These are phyloP conservation scores for Blastobotrys mokoenaii DNA, from an alignment of 805 yeast genomes.

Conservation along the genomic window DNA sequence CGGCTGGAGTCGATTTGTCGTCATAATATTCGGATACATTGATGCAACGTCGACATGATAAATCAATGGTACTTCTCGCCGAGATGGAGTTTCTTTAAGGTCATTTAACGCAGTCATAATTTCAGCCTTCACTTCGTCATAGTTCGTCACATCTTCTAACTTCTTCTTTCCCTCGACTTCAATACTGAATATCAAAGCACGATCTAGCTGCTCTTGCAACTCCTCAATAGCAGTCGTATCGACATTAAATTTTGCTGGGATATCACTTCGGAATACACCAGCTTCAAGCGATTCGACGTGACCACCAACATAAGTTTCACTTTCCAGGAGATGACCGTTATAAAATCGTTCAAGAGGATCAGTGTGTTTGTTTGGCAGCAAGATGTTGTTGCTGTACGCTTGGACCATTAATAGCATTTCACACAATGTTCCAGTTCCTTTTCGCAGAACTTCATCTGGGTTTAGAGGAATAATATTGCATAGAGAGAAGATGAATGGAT, in stretches of 20 bases:
- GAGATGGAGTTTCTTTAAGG: conserved; percentile 50
- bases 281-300: conserved; percentile 97
- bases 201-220: conserved; percentile 59
- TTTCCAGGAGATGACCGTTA: conserved; percentile 86
- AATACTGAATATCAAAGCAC: conserved; percentile 73
- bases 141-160: conserved; percentile 71
- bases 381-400: conserved; percentile 68
- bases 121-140: conserved; percentile 58
- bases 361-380: conserved; percentile 86
- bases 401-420: conserved; percentile 96
- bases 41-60: conserved; percentile 99
- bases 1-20: conserved; percentile 93
- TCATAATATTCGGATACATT: conserved; percentile 98
- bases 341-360: conserved; percentile 94
- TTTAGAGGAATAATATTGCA: conserved; percentile 93
- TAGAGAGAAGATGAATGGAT: conserved; percentile 90
- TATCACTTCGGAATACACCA: conserved; percentile 91
- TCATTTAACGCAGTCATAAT: conserved; percentile 50
- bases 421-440: conserved; percentile 97
- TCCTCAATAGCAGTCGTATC: conserved; percentile 81
- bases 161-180: conserved; percentile 70
- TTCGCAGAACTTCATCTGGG: conserved; percentile 92
- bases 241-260: conserved; percentile 63
- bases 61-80: conserved; percentile 75
- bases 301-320: conserved; percentile 98